Evolutionary conservation across 2,329 filamentous ascomycete genomes (phyloP), one percentile per base, ranked within the genome.

Genomic region (Ophiosphaerella herpotricha): DNA sequence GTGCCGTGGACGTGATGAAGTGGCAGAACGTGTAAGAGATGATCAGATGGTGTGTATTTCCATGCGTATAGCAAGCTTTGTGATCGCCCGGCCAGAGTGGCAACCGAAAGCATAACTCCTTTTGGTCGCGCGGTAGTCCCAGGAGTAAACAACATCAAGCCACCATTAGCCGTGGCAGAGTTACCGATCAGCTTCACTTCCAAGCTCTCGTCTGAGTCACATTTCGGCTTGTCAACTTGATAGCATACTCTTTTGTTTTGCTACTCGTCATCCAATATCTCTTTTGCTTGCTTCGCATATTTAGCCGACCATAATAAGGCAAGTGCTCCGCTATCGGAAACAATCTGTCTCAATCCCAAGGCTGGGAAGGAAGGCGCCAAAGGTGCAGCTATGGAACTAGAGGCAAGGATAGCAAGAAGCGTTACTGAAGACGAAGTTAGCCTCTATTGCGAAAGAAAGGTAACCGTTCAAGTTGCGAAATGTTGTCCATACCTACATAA

Each of bases 81-180:
- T 12, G 88, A 86, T 77, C 99, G 94, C 11, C 94, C 92, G 3
- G 87, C 89, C 54, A 97, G 82, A 40, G 87, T 89, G 4, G 84
- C 85, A 60, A 90, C 84, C 0, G 91, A 90, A 9, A 97, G 83
- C 8, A 97, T 76, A 2, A 97, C 93, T 26, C 93, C 93, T 84
- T 97, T 97, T 82, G 94, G 94, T 60, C 91, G 80, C 72, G 88
- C 94, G 5, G 94, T 99, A 0, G 94, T 99, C 33, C 94, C 94
- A 1, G 93, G 97, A 3, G 94, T 99, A 74, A 97, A 99, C 11
- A 99, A 81, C 91, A 99, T 97, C 85, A 99, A 89, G 43, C 91
- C 92, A 7, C 89, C 89, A 38, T 82, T 76, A 77, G 74, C 40
- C 80, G 67, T 73, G 21, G 58, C 76, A 1, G 78, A 61, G 46